Percentiles rank a stretch among this genome's conserved stretches.
These are phyloP conservation scores for Penicillium atrosanguineum DNA, from an alignment of 495 filamentous ascomycete genomes.

Conservation along the genomic window DNA sequence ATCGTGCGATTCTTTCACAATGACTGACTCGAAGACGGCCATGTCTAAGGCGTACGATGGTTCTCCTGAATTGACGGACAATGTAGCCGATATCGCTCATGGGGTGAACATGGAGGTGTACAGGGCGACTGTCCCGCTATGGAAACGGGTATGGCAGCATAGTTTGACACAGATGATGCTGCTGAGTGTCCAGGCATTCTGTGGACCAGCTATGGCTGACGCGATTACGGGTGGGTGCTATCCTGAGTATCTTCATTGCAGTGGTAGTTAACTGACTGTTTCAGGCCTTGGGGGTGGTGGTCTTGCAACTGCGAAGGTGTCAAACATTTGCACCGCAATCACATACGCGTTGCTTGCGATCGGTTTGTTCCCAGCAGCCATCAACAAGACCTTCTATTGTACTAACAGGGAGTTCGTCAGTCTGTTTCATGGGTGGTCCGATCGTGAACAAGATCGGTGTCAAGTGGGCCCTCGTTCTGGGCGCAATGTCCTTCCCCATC, in stretches of 20 bases:
- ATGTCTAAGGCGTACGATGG: conserved; percentile 1
- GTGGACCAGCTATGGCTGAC: conserved; percentile 22
- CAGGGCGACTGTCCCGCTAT: conserved; percentile 19
- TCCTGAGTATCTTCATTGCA: background rate
- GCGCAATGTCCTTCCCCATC: conserved; percentile 31
- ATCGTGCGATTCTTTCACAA: background rate
- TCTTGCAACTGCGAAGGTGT: conserved; percentile 26
- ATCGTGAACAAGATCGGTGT: conserved; percentile 33
- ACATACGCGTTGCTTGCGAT: conserved; percentile 25
- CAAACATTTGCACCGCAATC: conserved; percentile 28
- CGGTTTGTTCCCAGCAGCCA: conserved; percentile 10
- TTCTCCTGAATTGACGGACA: background rate
- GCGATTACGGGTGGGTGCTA: conserved; percentile 24
- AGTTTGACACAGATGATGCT: conserved; percentile 36
- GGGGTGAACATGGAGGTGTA: conserved; percentile 16
- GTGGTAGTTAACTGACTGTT: conserved; percentile 4
- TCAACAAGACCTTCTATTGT: background rate
- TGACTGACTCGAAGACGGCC: conserved; percentile 17
- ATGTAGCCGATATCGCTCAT: background rate
- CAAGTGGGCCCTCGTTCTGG: conserved; percentile 31
- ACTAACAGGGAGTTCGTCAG: conserved; percentile 1
- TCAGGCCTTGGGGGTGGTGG: conserved; percentile 32
- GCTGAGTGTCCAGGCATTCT: conserved; percentile 17
- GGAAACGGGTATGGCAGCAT: conserved; percentile 31
- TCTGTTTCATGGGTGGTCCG: conserved; percentile 28